phyloP scores from a whole-genome alignment of 306 rosid species.

The Macrotyloma uniflorum region DNA sequence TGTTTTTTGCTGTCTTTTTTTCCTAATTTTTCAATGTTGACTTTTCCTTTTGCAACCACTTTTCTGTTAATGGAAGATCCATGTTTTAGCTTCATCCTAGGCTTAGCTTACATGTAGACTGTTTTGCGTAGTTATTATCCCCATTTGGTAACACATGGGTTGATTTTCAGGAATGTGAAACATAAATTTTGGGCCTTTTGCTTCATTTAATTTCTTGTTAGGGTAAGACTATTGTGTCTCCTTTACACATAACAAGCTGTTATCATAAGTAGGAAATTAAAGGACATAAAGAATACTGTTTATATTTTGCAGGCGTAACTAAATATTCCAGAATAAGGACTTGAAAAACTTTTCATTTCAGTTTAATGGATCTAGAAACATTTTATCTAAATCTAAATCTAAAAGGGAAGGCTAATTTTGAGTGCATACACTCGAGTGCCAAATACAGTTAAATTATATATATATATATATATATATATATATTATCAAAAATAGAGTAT shows the following conservation, averaged over 20 bases:
- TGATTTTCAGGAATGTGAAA: slow-evolving; percentile 24
- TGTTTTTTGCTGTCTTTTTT: slow-evolving; percentile 34
- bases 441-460: not conserved
- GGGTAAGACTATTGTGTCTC: not conserved
- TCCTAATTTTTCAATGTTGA: not conserved
- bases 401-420: not conserved
- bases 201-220: slow-evolving; percentile 4
- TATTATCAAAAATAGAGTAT: too few relatives aligned
- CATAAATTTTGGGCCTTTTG: not conserved
- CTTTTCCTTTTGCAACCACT: slow-evolving; percentile 10
- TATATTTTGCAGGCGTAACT: not conserved
- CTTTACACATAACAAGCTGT: not conserved
- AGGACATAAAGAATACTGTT: not conserved
- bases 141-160: slow-evolving; percentile 7
- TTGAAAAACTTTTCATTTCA: not conserved
- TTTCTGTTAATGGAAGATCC: not conserved
- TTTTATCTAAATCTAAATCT: not conserved
- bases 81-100: slow-evolving; percentile 27
- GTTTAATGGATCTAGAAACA: not conserved
- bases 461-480: too few relatives aligned
- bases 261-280: slow-evolving; percentile 15
- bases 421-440: not conserved
- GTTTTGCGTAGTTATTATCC: not conserved
- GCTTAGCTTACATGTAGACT: slow-evolving; percentile 1
- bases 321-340: slow-evolving; percentile 7